Conservation (phyloP, 2,329 filamentous ascomycete species). For the Penicillium concentricum region DNA sequence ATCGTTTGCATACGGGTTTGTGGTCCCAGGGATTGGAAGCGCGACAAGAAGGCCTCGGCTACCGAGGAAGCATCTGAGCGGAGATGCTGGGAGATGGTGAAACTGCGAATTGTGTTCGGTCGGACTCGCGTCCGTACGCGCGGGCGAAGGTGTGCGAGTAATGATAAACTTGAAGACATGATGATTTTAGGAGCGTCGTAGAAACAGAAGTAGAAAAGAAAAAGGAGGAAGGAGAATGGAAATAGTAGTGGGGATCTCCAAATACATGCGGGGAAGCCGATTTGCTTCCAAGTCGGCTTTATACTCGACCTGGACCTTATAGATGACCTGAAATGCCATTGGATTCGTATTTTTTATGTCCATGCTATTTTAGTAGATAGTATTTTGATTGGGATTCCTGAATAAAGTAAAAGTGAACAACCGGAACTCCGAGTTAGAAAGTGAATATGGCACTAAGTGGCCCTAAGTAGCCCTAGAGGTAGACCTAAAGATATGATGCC, state of each 20-base stretch:
- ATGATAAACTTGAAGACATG: background rate
- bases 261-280: conserved; percentile 11
- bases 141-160: background rate
- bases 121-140: background rate
- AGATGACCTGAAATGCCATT: background rate
- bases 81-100: conserved; percentile 6
- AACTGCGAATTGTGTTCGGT: conserved; percentile 4
- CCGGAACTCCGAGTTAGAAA: too few species aligned
- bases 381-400: background rate
- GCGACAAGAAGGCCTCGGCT: conserved; percentile 43
- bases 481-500: too few species aligned
- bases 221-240: background rate
- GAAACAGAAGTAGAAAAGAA: background rate
- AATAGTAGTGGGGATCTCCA: background rate
- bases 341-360: background rate
- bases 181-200: background rate
- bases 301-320: background rate
- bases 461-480: too few species aligned
- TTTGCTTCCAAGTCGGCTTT: conserved; percentile 6
- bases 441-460: too few species aligned
- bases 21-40: conserved; percentile 44
- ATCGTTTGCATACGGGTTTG: conserved; percentile 52
- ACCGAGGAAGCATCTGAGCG: conserved; percentile 29
- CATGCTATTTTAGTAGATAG: background rate
- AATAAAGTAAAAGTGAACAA: too few species aligned